Evolutionary conservation across 2,329 filamentous ascomycete genomes (phyloP).

Genomic region (Colletotrichum sojae): DNA sequence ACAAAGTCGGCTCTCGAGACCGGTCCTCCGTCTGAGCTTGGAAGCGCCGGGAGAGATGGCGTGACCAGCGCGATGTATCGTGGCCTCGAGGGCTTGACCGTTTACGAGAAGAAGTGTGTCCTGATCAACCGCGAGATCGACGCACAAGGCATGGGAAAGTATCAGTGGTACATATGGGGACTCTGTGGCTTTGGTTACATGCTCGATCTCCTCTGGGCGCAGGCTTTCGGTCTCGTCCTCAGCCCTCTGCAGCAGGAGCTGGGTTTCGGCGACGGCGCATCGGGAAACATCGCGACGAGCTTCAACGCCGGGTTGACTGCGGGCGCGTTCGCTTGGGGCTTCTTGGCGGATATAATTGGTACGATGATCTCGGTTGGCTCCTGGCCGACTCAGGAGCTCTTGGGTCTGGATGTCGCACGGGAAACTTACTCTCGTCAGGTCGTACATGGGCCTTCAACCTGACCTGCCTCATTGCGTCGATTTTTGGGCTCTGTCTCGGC

Average conservation of each 20-base stretch:
- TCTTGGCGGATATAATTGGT: conserved; percentile 66
- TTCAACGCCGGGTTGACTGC: conserved; percentile 69
- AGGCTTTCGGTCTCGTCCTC: conserved; percentile 69
- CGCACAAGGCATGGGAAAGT: conserved; percentile 65
- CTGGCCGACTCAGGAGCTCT: neutral
- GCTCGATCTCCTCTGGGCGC: conserved; percentile 70
- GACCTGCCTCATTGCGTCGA: conserved; percentile 67
- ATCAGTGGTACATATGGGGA: conserved; percentile 67
- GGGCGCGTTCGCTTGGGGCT: conserved; percentile 69
- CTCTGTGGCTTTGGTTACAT: conserved; percentile 69
- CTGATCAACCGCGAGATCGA: conserved; percentile 62
- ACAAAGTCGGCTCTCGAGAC: conserved; percentile 6
- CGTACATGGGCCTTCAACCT: conserved; percentile 71
- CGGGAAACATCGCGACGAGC: conserved; percentile 65
- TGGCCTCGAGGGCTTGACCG: conserved; percentile 46
- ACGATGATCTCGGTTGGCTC: conserved; percentile 10
- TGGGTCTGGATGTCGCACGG: neutral
- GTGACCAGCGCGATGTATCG: neutral
- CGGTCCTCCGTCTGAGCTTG: conserved; percentile 1
- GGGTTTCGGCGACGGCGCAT: conserved; percentile 58
- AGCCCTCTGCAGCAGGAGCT: conserved; percentile 70
- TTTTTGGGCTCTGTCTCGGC: conserved; percentile 68
- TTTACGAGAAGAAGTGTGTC: conserved; percentile 54
- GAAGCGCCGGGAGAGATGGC: neutral
- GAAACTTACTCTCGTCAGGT: conserved; percentile 45